Evolutionary conservation across 2,329 filamentous ascomycete species (phyloP).

Genomic region (Xylaria arbuscula): DNA sequence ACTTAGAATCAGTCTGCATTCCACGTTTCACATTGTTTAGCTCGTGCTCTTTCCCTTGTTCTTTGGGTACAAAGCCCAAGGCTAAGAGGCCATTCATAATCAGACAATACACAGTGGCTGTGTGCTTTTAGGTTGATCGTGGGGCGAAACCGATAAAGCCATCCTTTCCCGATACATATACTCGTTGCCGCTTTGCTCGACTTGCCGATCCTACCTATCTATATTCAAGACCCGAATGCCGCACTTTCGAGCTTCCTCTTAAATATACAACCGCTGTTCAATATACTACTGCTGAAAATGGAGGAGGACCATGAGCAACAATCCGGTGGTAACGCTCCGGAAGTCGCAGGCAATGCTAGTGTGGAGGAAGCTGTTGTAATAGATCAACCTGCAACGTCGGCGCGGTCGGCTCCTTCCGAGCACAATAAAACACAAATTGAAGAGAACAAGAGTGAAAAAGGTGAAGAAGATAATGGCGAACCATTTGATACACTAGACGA

Average conservation of each 20-base stretch:
- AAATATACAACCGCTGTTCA: background rate
- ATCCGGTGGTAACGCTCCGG: background rate
- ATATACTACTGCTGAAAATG: conserved; percentile 13
- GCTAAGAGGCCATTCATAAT: background rate
- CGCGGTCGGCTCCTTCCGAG: background rate
- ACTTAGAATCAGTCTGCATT: background rate
- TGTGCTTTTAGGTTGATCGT: background rate
- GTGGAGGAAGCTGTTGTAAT: background rate
- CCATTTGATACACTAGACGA: conserved; percentile 59
- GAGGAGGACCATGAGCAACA: conserved; percentile 9
- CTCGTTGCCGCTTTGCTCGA: background rate
- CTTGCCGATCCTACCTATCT: background rate
- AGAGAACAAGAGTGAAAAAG: background rate
- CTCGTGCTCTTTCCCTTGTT: background rate
- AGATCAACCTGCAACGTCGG: conserved; percentile 2
- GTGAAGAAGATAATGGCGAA: conserved; percentile 11
- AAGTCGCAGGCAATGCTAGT: conserved; percentile 1
- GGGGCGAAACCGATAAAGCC: background rate
- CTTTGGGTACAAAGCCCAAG: background rate
- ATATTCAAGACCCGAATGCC: background rate
- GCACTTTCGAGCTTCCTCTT: background rate
- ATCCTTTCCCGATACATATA: background rate
- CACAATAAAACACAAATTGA: background rate
- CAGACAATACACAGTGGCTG: background rate
- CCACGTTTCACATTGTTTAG: background rate